Evolutionary conservation across 306 rosid species (phyloP).

Genomic region (Ormosia semicastrata): DNA sequence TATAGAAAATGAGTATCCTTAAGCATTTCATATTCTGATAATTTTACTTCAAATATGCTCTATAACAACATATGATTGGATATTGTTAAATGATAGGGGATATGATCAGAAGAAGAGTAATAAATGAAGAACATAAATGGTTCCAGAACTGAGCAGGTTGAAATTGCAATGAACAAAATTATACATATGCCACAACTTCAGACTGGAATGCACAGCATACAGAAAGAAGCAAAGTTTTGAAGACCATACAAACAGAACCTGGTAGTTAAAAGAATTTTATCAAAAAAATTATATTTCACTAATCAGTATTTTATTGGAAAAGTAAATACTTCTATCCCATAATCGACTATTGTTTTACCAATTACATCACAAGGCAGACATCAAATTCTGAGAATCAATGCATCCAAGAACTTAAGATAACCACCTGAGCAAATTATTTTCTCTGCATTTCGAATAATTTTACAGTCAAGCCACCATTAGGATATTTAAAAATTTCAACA

Average conservation of each 20-base stretch:
- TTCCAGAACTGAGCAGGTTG: not conserved
- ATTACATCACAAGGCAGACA: constrained; percentile 6
- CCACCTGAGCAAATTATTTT: not conserved
- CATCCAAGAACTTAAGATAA: not conserved
- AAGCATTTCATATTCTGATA: not conserved
- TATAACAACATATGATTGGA: not conserved
- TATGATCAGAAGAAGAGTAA: not conserved
- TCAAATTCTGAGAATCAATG: not conserved
- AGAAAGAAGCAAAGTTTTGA: not conserved
- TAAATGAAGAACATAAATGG: not conserved
- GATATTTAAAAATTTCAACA: not conserved
- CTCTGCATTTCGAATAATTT: not conserved
- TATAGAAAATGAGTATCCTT: not conserved
- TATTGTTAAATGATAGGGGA: not conserved
- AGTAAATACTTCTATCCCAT: not conserved
- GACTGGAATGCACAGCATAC: not conserved
- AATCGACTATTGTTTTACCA: not conserved
- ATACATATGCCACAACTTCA: not conserved
- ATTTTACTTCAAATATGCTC: not conserved
- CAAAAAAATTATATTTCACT: not conserved
- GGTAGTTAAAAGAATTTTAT: not conserved
- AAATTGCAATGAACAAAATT: not conserved
- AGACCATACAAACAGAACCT: not conserved
- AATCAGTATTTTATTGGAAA: not conserved
- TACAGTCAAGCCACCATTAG: not conserved